These are phyloP conservation scores for Talaromyces sp. DNA, from an alignment of 2,329 filamentous ascomycete genomes.

Conservation along the genomic window DNA sequence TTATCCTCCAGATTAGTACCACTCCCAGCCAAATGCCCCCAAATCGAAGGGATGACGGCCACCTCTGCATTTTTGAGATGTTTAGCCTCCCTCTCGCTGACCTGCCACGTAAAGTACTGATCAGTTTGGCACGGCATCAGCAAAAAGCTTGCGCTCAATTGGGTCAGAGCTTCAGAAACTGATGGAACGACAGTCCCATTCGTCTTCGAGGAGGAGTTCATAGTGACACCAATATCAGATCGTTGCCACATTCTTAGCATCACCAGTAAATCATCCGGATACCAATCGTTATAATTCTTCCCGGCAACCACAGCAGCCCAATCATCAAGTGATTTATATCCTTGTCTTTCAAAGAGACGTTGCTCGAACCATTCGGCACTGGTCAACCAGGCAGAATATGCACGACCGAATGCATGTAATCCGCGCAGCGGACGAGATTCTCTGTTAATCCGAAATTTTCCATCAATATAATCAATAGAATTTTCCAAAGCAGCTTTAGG, in stretches of 20 bases:
- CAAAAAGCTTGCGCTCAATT: slow-evolving; percentile 25
- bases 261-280: slow-evolving; percentile 41
- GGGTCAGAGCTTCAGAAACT: slow-evolving; percentile 20
- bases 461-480: slow-evolving; percentile 38
- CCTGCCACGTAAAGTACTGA: slow-evolving; percentile 33
- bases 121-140: slow-evolving; percentile 35
- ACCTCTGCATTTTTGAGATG: slow-evolving; percentile 20
- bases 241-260: slow-evolving; percentile 45
- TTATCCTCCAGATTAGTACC: slow-evolving; percentile 23
- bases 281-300: slow-evolving; percentile 36
- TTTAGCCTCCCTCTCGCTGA: slow-evolving; percentile 19
- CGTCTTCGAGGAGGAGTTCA: slow-evolving; percentile 12
- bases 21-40: slow-evolving; percentile 30
- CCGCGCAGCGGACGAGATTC: slow-evolving; percentile 25
- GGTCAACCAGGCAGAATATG: slow-evolving; percentile 46
- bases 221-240: slow-evolving; percentile 32
- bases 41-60: slow-evolving; percentile 27
- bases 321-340: slow-evolving; percentile 34
- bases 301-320: slow-evolving; percentile 31
- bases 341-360: slow-evolving; percentile 34
- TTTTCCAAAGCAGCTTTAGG: slow-evolving; percentile 41
- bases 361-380: slow-evolving; percentile 45
- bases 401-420: slow-evolving; percentile 42
- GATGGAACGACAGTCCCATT: slow-evolving; percentile 18
- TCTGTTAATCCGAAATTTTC: slow-evolving; percentile 24